Evolutionary conservation across 1,139 yeast genomes (phyloP).

Genomic region (Saccharomycopsis crataegensis): DNA sequence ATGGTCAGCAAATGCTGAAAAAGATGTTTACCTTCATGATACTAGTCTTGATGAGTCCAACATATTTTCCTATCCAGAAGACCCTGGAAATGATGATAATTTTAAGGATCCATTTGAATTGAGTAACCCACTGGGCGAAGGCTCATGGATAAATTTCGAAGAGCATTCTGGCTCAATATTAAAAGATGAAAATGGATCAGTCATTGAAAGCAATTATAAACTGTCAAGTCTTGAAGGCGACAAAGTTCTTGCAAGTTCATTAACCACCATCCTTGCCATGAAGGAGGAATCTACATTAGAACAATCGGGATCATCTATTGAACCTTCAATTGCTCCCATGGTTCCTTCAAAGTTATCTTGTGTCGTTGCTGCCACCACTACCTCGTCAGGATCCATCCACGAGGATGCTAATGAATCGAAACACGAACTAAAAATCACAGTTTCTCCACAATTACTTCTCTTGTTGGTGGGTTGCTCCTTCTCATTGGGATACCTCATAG

Average conservation of each 20-base stretch:
- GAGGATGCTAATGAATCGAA: background rate
- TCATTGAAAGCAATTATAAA: too few relatives aligned
- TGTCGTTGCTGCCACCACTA: background rate
- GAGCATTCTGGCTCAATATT: background rate
- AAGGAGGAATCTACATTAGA: background rate
- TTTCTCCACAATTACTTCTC: constrained; percentile 8
- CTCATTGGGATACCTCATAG: constrained; percentile 15
- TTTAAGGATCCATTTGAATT: too few relatives aligned
- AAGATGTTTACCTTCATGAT: constrained; percentile 12
- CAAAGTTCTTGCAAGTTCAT: background rate
- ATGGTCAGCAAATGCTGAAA: constrained; percentile 8
- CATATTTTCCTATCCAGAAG: constrained; percentile 14
- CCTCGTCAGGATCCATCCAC: background rate
- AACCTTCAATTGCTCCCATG: too few relatives aligned
- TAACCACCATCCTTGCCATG: background rate
- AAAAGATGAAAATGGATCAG: too few relatives aligned
- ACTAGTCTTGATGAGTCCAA: constrained; percentile 7
- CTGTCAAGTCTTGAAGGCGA: too few relatives aligned
- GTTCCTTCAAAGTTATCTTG: too few relatives aligned
- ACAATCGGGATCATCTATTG: background rate
- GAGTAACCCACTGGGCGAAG: background rate
- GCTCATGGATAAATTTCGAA: constrained; percentile 13
- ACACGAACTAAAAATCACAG: too few relatives aligned
- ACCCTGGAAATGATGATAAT: background rate
- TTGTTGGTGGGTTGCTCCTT: constrained; percentile 13